Evolutionary conservation across 305 asterid species (phyloP).

Genomic region (Euphrasia arctica): DNA sequence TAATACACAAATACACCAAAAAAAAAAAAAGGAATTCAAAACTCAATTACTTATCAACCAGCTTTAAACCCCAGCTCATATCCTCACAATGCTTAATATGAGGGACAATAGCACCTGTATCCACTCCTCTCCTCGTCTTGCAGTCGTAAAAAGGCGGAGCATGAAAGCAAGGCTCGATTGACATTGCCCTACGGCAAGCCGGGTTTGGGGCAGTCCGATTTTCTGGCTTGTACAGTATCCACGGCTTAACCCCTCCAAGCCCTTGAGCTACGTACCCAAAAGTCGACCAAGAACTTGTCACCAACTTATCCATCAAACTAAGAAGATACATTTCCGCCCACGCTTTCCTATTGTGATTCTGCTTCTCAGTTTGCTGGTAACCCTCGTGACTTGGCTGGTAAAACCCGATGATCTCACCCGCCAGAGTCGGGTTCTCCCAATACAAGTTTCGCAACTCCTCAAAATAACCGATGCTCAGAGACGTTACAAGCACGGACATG

Average conservation of each 20-base stretch:
- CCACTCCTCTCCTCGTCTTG: slow-evolving; percentile 34
- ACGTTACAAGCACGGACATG: slow-evolving; percentile 56
- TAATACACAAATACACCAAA: background rate
- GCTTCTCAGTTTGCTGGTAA: slow-evolving; percentile 52
- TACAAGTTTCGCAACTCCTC: slow-evolving; percentile 62
- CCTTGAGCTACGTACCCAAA: slow-evolving; percentile 97
- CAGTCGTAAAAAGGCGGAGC: slow-evolving; percentile 75
- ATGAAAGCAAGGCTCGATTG: slow-evolving; percentile 91
- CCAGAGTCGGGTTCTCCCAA: slow-evolving; percentile 57
- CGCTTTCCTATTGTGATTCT: slow-evolving; percentile 59
- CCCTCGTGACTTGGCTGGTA: slow-evolving; percentile 82
- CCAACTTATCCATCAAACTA: slow-evolving; percentile 73
- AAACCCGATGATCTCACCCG: slow-evolving; percentile 56
- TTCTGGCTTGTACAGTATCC: slow-evolving; percentile 70
- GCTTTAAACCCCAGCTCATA: slow-evolving; percentile 70
- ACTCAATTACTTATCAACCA: slow-evolving; percentile 27
- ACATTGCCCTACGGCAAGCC: slow-evolving; percentile 50
- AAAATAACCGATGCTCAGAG: slow-evolving; percentile 50
- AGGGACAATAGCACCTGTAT: slow-evolving; percentile 50
- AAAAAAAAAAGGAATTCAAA: background rate
- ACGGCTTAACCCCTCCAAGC: slow-evolving; percentile 79
- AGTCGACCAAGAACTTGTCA: slow-evolving; percentile 86
- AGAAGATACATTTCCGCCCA: slow-evolving; percentile 89
- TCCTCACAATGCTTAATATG: slow-evolving; percentile 87
- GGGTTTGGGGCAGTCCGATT: slow-evolving; percentile 53